A percentile compares a stretch with the other conserved stretches of the same genome.
phyloP scores from a whole-genome alignment of 192 early-diverging fungal genomes.

The Backusella westeae region DNA sequence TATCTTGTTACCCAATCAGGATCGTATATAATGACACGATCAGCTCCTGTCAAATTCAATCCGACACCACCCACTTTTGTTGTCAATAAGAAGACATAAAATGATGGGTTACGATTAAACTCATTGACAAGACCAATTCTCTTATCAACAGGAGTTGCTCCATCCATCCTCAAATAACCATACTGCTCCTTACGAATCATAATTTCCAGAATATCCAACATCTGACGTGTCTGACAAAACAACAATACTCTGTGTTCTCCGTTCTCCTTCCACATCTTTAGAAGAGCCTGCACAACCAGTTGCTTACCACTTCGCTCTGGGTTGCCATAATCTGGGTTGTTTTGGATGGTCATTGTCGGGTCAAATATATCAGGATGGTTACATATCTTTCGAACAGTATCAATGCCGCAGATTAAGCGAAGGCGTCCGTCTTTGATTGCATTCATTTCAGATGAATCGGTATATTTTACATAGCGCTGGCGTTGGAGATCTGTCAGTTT shows the following conservation, averaged over 20 bases:
- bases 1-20: conserved; percentile 78
- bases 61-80: conserved; percentile 97
- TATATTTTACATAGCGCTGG: conserved; percentile 66
- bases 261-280: conserved; percentile 78
- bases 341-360: conserved; percentile 13
- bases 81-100: conserved; percentile 94
- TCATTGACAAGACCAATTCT: conserved; percentile 84
- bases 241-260: conserved; percentile 85
- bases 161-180: conserved; percentile 91
- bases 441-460: conserved; percentile 71
- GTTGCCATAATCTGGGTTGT: conserved; percentile 63
- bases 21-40: conserved; percentile 93
- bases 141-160: conserved; percentile 86
- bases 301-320: conserved; percentile 80
- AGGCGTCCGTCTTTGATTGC: conserved; percentile 76
- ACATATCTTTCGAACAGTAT: conserved; percentile 93
- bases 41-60: conserved; percentile 91
- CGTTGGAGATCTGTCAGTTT: conserved; percentile 78
- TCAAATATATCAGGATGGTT: conserved; percentile 88
- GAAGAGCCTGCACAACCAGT: conserved; percentile 79
- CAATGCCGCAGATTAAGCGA: conserved; percentile 87
- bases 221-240: conserved; percentile 92
- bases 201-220: conserved; percentile 91
- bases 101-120: conserved; percentile 64
- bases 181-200: conserved; percentile 60